Evolutionary conservation across 2,329 filamentous ascomycete genomes (phyloP).

Genomic region (Aspergillus niger): DNA sequence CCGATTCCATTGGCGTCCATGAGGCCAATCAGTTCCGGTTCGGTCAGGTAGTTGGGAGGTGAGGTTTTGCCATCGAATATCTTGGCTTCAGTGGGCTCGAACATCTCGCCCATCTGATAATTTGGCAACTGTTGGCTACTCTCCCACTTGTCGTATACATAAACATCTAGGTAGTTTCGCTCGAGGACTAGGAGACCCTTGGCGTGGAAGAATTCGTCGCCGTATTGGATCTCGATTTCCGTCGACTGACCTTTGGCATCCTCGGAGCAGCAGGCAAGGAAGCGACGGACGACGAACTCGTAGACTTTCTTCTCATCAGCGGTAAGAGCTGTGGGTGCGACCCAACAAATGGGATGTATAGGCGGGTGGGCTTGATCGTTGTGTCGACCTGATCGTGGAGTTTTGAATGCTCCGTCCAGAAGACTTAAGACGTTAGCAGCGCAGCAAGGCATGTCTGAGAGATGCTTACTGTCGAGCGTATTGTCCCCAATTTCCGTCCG

Average conservation of each 20-base stretch:
- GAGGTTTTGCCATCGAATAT: constrained; percentile 90
- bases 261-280: constrained; percentile 92
- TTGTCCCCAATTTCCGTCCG: constrained; percentile 73
- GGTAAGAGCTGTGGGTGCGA: constrained; percentile 61
- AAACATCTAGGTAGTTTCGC: constrained; percentile 92
- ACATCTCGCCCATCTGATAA: constrained; percentile 76
- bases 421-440: constrained; percentile 49
- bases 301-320: constrained; percentile 76
- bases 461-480: constrained; percentile 67
- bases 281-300: constrained; percentile 88
- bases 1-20: constrained; percentile 99
- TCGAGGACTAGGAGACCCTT: constrained; percentile 83
- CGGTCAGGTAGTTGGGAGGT: constrained; percentile 83
- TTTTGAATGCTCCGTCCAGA: constrained; percentile 73
- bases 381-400: constrained; percentile 78
- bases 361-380: constrained; percentile 98
- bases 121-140: constrained; percentile 79
- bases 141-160: constrained; percentile 95
- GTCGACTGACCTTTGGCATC: constrained; percentile 86
- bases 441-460: background rate
- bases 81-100: constrained; percentile 84
- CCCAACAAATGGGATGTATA: constrained; percentile 93
- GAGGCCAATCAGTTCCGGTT: constrained; percentile 89
- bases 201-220: constrained; percentile 77
- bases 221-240: constrained; percentile 81